Evolutionary conservation across 139 green algal species (phyloP), one percentile per base, ranked within the genome.

Genomic region (Zygnema cylindricum): DNA sequence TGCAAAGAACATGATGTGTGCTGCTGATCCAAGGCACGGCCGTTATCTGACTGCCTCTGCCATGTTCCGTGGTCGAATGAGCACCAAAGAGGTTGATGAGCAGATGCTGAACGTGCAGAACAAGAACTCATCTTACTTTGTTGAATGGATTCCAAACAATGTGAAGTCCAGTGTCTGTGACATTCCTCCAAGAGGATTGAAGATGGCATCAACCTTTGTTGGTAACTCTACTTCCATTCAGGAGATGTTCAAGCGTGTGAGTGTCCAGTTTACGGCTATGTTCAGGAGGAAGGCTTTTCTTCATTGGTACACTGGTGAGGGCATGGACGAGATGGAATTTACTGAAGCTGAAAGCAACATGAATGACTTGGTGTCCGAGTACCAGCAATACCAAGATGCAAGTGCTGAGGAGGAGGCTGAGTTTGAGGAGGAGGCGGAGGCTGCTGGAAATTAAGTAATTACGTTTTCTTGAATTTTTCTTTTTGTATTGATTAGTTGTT

Each of bases 281-380:
- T 99, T 99, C 96, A 92, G 97, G 55, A 94, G 97, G 86, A 99
- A 99, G 94, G 97, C 97, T 43, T 99, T 99, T 97, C 93, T 99
- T n/a, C 97, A 99, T 94, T 99, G 97, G 97, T 98, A 99, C 95
- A 99, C 97, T 30, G 97, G 96, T 86, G 97, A 99, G 95, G 97
- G 97, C 91, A 99, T 99, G 97, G 97, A 99, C 91, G 97, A 99
- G 95, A 99, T 99, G 97, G 97, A 99, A 93, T 99, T 99, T 94
- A 99, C 97, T 36, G 97, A 99, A 93, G 97, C 97, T 32, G 95
- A 98, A 93, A 96, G 93, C 91, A 99, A 99, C 95, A 98, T 98
- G 97, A 98, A 98, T 90, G 96, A 98, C 88, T 92, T 98, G 40
- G 97, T 99, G 16, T 96, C 92, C 41, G 97, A 99, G 95, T 99